Conservation (phyloP, 2,329 filamentous ascomycete genomes). For the Clonostachys chloroleuca region DNA sequence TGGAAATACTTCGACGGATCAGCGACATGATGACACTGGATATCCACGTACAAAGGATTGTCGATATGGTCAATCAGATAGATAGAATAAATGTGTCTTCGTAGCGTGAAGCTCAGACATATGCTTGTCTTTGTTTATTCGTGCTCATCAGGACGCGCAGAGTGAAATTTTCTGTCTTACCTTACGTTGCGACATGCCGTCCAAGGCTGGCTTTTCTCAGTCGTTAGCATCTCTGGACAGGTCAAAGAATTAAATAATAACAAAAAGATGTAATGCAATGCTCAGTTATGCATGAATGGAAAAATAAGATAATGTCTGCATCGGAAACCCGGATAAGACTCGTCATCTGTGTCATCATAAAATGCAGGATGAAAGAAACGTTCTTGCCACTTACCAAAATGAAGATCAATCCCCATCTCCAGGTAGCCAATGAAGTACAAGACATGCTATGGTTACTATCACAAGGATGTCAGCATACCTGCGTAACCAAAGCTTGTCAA, state of each 20-base stretch:
- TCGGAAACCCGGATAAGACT: conserved; percentile 72
- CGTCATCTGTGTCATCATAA: conserved; percentile 60
- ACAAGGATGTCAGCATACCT: no score
- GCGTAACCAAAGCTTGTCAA: no score
- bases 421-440: no score
- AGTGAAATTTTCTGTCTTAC: no score
- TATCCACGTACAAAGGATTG: conserved; percentile 10
- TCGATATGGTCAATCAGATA: conserved; percentile 3
- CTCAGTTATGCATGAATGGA: conserved; percentile 70
- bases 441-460: no score
- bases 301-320: conserved; percentile 63
- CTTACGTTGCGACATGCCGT: no score
- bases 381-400: no score
- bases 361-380: neutral
- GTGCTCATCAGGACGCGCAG: conserved; percentile 66
- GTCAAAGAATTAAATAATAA: neutral
- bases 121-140: conserved; percentile 90
- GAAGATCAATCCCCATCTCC: no score
- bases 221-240: neutral
- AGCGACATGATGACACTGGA: conserved; percentile 1
- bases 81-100: conserved; percentile 29
- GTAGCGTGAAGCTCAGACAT: conserved; percentile 74
- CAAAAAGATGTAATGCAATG: conserved; percentile 4
- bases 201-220: no score
- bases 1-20: no score